Evolutionary conservation across 495 filamentous ascomycete genomes (phyloP).

Genomic region (Hyaloscypha variabilis): DNA sequence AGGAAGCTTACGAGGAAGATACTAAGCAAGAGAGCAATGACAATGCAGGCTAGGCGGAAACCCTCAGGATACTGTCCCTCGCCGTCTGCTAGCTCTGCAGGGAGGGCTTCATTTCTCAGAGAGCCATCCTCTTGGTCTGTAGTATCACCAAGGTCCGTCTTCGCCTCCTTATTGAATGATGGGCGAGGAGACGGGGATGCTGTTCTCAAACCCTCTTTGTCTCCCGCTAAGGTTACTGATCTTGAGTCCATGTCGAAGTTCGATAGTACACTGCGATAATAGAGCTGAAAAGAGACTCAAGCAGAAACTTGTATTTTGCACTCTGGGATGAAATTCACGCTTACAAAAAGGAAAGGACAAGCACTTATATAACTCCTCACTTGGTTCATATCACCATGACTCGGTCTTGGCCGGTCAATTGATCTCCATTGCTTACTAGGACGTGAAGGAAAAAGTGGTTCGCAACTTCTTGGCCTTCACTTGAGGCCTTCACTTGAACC

Average conservation of each 20-base stretch:
- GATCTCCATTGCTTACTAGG: background rate
- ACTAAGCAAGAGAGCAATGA: constrained; percentile 26
- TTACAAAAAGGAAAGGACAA: background rate
- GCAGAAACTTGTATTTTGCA: background rate
- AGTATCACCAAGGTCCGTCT: constrained; percentile 8
- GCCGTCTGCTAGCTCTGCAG: constrained; percentile 9
- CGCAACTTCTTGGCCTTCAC: background rate
- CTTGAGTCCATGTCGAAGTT: constrained; percentile 26
- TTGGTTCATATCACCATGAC: background rate
- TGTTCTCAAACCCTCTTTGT: constrained; percentile 21
- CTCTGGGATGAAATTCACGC: background rate
- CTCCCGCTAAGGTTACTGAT: constrained; percentile 25
- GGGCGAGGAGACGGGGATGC: constrained; percentile 13
- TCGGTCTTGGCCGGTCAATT: background rate
- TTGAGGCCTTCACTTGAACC: background rate
- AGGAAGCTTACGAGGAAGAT: constrained; percentile 26
- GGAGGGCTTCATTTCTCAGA: background rate
- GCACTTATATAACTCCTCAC: background rate
- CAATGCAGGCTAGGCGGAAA: constrained; percentile 18
- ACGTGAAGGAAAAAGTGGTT: background rate
- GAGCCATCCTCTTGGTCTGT: constrained; percentile 29
- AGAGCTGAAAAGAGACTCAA: background rate
- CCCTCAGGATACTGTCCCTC: constrained; percentile 27
- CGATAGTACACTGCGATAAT: background rate
- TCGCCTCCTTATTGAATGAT: constrained; percentile 20